phyloP scores from a whole-genome alignment of 163 green algal genomes.

The Prototheca wickerhamii region DNA sequence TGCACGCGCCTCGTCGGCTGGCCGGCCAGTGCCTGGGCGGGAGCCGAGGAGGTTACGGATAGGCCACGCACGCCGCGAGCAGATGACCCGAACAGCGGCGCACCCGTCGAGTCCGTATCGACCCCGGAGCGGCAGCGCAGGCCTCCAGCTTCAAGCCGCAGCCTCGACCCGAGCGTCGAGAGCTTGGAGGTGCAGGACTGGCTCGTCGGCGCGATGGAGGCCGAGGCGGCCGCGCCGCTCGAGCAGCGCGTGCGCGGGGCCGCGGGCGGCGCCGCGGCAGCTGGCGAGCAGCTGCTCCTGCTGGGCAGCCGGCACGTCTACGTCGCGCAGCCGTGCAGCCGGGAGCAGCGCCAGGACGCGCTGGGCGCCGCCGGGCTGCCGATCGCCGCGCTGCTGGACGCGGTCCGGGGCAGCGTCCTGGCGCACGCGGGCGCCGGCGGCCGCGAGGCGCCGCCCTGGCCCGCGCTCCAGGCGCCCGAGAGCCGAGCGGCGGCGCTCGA shows the following conservation, averaged over 20 bases:
- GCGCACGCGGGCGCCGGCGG: neutral
- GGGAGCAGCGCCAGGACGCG: constrained; percentile 65
- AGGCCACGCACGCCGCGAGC: too few relatives aligned
- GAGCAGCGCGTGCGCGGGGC: too few relatives aligned
- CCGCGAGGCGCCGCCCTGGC: constrained; percentile 22
- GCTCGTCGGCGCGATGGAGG: constrained; percentile 20
- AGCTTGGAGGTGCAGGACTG: constrained; percentile 23
- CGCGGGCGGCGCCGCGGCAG: constrained; percentile 14
- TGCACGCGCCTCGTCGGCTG: too few relatives aligned
- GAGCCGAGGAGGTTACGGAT: too few relatives aligned
- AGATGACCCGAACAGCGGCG: too few relatives aligned
- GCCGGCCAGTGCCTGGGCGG: too few relatives aligned
- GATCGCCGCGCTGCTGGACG: neutral
- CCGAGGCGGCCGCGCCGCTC: too few relatives aligned
- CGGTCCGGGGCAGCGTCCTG: neutral
- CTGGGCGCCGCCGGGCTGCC: constrained; percentile 20
- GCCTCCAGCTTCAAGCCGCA: too few relatives aligned
- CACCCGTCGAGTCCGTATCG: too few relatives aligned
- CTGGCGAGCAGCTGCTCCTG: constrained; percentile 46
- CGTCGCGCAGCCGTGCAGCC: constrained; percentile 54
- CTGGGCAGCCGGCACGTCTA: constrained; percentile 46
- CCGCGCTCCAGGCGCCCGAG: too few relatives aligned
- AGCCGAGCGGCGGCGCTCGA: too few relatives aligned
- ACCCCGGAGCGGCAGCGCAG: too few relatives aligned
- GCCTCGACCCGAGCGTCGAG: constrained; percentile 10